Base-by-base conservation (phyloP, 2,329 filamentous ascomycete genomes). In the Alternaria arbusti region DNA sequence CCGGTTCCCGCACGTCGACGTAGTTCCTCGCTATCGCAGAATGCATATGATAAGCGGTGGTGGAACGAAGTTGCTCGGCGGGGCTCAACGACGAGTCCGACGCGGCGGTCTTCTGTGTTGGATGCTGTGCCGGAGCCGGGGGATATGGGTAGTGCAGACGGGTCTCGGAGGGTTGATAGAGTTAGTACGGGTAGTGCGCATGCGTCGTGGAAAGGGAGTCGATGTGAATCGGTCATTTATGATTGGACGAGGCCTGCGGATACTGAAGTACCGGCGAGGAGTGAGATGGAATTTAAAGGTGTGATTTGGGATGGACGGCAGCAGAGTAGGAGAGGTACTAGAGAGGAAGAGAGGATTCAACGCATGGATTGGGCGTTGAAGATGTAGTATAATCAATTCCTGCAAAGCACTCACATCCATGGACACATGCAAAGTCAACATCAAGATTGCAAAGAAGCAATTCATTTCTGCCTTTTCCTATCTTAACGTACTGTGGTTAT, bases 101-200 rank as follows among this genome's bases (percentile, higher is more conserved):
- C 50, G 17, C 51, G 51, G 26, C 61, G 51, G 22, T 47, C 64
- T 6, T 63, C 64, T 6, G 57, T 59, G 10, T 61, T 68, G 13
- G 61, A 61, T 15, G 28, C 67, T 7, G 63, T 70, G 28, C 28
- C 52, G 12, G 67, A 67, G 30, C 67, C 59, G 5, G 61, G 52
- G 3, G 22, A 44, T 7, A 45, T 23, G 32, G 26, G n/a, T 40
- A 7, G 5, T 23, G 11, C 11, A 45, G 23, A 15, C 17, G 20
- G 25, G 13, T 17, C 23, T 5, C 20, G 12, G n/a, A 8, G 13
- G 8, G 8, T 25, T 6, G 9, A 22, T 40, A 11, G 45, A 23
- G 10, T 5, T 22, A 45, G 43, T 23, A 17, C 28, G 9, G 43
- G 25, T 12, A 46, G 58, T 28, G 22, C 26, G 11, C 58, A 60